phyloP scores from a whole-genome alignment of 495 filamentous ascomycete genomes.

The Xylaria palmicola region DNA sequence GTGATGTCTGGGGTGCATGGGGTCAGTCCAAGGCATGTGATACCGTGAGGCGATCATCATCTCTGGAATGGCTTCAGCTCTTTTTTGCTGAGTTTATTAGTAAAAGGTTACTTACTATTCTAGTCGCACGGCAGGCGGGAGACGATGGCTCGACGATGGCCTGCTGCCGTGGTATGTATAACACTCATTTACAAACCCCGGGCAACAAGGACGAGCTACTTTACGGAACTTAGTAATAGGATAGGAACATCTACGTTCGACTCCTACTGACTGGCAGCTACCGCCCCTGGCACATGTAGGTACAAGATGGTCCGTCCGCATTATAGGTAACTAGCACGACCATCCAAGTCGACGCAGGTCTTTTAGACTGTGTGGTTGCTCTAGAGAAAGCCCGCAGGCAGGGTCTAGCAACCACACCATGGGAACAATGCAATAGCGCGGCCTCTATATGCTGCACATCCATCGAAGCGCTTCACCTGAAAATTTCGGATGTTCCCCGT shows the following conservation, averaged over 20 bases:
- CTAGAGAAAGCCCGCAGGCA: background rate
- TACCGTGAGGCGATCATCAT: background rate
- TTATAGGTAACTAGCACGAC: background rate
- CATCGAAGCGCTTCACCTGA: background rate
- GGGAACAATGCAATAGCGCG: background rate
- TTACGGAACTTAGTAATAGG: background rate
- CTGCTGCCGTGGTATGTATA: background rate
- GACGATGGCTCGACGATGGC: background rate
- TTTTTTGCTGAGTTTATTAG: background rate
- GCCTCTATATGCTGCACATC: background rate
- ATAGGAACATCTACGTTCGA: too few relatives aligned
- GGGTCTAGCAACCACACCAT: conserved; percentile 1
- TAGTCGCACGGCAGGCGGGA: background rate
- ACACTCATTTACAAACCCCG: background rate
- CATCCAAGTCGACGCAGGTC: conserved; percentile 4
- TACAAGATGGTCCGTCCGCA: background rate
- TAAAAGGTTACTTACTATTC: background rate
- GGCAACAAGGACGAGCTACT: background rate
- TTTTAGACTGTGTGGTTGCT: background rate
- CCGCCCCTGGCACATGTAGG: background rate
- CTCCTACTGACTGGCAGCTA: background rate
- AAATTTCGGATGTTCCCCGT: background rate
- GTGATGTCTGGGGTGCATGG: background rate
- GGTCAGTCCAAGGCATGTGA: conserved; percentile 1
- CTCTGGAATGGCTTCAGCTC: background rate